Evolutionary conservation across 352 stramenopile genomes (phyloP), one percentile per base, ranked within the genome.

Genomic region (Pythium vanterpoolii): DNA sequence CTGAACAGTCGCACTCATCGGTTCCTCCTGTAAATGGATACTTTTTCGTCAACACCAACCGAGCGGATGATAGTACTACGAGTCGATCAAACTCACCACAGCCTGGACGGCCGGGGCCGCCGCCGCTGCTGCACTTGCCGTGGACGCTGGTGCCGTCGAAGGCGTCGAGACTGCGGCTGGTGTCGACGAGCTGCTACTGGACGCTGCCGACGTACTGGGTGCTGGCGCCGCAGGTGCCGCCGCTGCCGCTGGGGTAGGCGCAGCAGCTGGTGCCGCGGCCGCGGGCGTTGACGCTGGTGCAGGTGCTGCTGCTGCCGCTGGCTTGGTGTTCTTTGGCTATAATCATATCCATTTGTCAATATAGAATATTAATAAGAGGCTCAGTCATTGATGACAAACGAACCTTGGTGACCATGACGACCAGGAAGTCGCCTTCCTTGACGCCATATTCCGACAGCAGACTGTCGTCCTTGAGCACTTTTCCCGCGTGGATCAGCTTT

Each of bases 401-500:
- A 5, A 82, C 68, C 74, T 96, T 96, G 47, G 86, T 91, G 47
- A 94, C 83, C 80, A 96, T 91, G 36, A 91, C 85, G 39, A 95
- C 86, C 21, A 95, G 68, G 61, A 95, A 95, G 61, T 93, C 84
- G 56, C 90, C 93, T 62, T 93, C 86, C 71, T 92, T 93, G 40
- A 96, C 69, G 56, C 84, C 90, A 71, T 92, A 95, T 64, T 94
- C 82, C 28, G 73, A 65, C 23, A 95, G 68, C 46, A 73, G 69
- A 57, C 79, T 89, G 26, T 96, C 84, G 43, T 96, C 86, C 64
- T 91, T 93, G 43, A 96, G 80, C 47, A 95, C 85, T 71, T 95
- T 96, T 24, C 87, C 83, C 13, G 83, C 81, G 56, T 95, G 83
- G 52, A 95, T 95, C 45, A 96, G 82, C 67, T 94, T 94, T 62